A percentile compares a stretch with the other conserved stretches of the same genome.
phyloP scores from a whole-genome alignment of 495 filamentous ascomycete species.

The Letharia lupina region DNA sequence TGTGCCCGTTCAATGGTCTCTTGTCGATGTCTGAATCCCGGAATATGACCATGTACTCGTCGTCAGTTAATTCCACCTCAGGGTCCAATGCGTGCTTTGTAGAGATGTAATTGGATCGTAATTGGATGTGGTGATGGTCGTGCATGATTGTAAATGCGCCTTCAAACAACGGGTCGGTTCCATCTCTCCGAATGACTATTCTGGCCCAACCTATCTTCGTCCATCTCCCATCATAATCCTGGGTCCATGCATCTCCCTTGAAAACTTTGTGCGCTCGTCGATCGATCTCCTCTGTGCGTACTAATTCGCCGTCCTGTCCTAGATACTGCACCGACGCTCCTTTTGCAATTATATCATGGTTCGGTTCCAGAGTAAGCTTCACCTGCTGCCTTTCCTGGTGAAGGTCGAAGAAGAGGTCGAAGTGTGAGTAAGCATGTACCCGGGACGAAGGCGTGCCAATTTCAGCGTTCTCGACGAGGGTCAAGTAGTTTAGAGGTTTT shows the following conservation, averaged over 20 bases:
- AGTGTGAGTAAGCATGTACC: slow-evolving; percentile 68
- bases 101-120: slow-evolving; percentile 61
- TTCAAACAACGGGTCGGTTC: slow-evolving; percentile 72
- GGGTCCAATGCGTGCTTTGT: slow-evolving; percentile 71
- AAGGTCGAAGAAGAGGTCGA: slow-evolving; percentile 73
- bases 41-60: slow-evolving; percentile 85
- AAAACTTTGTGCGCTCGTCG: slow-evolving; percentile 71
- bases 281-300: slow-evolving; percentile 53
- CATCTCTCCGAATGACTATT: slow-evolving; percentile 68
- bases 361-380: slow-evolving; percentile 78
- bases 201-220: slow-evolving; percentile 78
- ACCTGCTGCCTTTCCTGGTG: slow-evolving; percentile 59
- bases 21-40: slow-evolving; percentile 75
- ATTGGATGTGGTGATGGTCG: slow-evolving; percentile 83
- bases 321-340: slow-evolving; percentile 68
- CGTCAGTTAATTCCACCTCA: slow-evolving; percentile 45
- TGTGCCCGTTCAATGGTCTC: slow-evolving; percentile 30
- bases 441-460: slow-evolving; percentile 73
- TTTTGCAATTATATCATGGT: slow-evolving; percentile 77
- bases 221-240: slow-evolving; percentile 58
- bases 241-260: slow-evolving; percentile 68
- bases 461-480: slow-evolving; percentile 60
- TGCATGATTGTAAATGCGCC: slow-evolving; percentile 75
- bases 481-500: slow-evolving; percentile 66
- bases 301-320: slow-evolving; percentile 56